Base-by-base conservation (phyloP, 768 basidiomycete species). In the Astraeus odoratus region DNA sequence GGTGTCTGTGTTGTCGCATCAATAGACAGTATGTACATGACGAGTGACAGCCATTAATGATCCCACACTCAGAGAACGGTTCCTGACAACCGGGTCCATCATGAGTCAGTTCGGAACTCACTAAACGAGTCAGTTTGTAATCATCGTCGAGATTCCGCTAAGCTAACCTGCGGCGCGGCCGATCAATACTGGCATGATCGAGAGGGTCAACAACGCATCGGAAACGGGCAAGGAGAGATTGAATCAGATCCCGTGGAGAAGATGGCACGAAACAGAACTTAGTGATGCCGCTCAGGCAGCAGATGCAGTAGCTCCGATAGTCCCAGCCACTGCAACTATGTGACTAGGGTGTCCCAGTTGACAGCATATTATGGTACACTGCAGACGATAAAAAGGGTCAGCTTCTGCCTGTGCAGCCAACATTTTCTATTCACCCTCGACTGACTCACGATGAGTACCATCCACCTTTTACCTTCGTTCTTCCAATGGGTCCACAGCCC, bases 381-480 rank as follows among this genome's bases (percentile, higher is more conserved):
- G 35, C 43, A 57, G 57, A 56, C 46, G 44, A 66, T 64, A 66
- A 58, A 63, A 64, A 51, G 49, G 19, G 26, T 8, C 37, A 19
- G 36, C 22, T 26, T 40, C 48, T 10, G 10, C 25, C 19, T 13
- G 30, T 19, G 22, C 18, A 25, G 16, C n/a, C 20, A 40, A 25
- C 55, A 51, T 46, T 39, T 39, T 26, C 19, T 19, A n/a, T 44
- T 41, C 16, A 36, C 29, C 44, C 19, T 43, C 42, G 40, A 34
- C 42, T 50, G 34, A 46, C 42, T 46, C 27, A 35, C 48, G 47
- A 64, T 64, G 62, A 51, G 54, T 45, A 52, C 55, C 8, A 44
- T 62, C 27, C 58, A 70, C 52, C 56, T 80, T 47, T 66, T 82
- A 49, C 76, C 77, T 22, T 75, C 76, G 1, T 78, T 79, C 20